phyloP scores from a whole-genome alignment of 768 basidiomycete genomes.

The Tricholomella constricta region DNA sequence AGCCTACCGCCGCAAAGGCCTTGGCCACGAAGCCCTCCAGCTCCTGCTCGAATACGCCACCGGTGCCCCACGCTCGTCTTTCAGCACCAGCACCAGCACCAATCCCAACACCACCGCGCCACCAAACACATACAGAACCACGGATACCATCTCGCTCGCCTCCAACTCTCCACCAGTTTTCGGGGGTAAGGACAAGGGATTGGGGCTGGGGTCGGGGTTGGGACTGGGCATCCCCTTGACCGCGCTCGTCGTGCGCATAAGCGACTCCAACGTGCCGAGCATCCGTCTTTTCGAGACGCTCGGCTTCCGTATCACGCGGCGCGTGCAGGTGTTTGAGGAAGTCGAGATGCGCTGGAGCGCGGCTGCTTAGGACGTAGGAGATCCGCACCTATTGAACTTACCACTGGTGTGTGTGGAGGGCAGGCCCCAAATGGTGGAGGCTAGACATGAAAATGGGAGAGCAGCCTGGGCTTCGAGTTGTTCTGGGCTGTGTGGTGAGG shows the following conservation, averaged over 20 bases:
- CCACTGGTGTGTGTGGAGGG: no score
- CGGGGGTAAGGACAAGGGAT: no score
- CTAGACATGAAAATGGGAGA: no score
- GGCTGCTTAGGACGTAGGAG: no score
- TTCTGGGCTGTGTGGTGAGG: no score
- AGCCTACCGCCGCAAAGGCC: constrained; percentile 67
- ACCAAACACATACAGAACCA: no score
- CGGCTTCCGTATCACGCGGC: constrained; percentile 71
- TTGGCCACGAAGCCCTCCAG: constrained; percentile 62
- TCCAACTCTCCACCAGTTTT: background rate
- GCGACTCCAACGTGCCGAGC: constrained; percentile 66
- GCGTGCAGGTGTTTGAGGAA: constrained; percentile 76
- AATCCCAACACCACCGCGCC: constrained; percentile 10
- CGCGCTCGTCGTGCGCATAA: constrained; percentile 70
- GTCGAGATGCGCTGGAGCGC: constrained; percentile 69
- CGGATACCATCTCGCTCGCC: constrained; percentile 28
- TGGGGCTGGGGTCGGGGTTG: no score
- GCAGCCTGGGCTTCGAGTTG: no score
- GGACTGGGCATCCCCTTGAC: constrained; percentile 43
- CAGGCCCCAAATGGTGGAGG: no score
- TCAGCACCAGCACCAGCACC: constrained; percentile 3
- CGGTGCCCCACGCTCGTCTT: constrained; percentile 34
- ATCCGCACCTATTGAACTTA: no score
- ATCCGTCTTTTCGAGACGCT: constrained; percentile 74
- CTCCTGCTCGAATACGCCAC: constrained; percentile 73